Base-by-base conservation (phyloP, 2,329 filamentous ascomycete species). In the Nemania sp. region DNA sequence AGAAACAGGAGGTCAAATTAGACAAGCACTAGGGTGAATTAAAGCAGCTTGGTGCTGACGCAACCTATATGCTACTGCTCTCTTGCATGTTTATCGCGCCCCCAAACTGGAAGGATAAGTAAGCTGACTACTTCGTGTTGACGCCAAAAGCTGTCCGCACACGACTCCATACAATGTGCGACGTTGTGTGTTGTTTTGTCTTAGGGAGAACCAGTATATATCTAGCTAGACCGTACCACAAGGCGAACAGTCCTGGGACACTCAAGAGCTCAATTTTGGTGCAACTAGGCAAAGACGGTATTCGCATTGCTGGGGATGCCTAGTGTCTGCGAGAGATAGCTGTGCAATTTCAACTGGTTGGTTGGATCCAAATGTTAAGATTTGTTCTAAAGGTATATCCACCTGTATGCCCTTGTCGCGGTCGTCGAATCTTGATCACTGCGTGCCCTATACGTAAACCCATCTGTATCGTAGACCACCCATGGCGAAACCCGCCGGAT, bases 391-490 rank as follows among this genome's bases (percentile, higher is more conserved):
- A 58, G 49, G 56, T 56, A 58, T 51, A 58, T 52, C 52, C 52
- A 37, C 41, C 52, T 44, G 41, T 52, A 51, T 49, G 39, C 41
- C 37, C 52, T 44, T 42, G 39, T 40, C 24, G 24, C 41, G 19
- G 31, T 41, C 20, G 24, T 45, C 28, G 34, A 46, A 36, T 42
- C 40, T 48, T 22, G 36, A 46, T 44, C 52, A 52, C 46, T 52
- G 49, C 56, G 49, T 57, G 59, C 50, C 48, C 54, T 60, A 49
- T 61, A 61, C 59, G 57, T 56, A 51, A 55, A 34, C 28, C 49
- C 48, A 49, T 57, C 56, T 52, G 52, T 59, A 59, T 63, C 54
- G 26, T 63, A 46, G 56, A 52, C 41, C 37, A 33, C 36, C 31
- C 30, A 24, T 31, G 40, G 44, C 17, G 19, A 45, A 57, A 28